Evolutionary conservation across 257 asterid species (phyloP).

Genomic region (Solanum gandarillasii): DNA sequence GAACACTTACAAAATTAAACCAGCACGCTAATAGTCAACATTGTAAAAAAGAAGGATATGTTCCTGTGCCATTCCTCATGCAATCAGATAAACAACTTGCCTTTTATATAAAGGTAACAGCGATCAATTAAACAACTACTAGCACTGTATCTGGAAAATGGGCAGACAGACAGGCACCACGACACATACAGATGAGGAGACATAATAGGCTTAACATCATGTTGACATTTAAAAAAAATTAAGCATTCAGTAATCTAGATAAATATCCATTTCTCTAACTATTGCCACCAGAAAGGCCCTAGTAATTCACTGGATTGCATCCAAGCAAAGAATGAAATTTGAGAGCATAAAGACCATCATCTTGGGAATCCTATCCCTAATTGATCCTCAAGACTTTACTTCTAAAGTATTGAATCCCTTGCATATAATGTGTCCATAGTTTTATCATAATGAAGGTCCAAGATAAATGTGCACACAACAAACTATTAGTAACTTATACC

Average conservation of each 20-base stretch:
- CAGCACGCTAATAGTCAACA: neutral
- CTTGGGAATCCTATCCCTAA: neutral
- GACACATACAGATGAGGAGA: neutral
- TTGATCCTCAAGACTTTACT: neutral
- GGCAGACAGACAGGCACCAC: neutral
- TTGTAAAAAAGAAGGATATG: neutral
- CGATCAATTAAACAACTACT: neutral
- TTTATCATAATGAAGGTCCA: neutral
- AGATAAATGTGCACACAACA: neutral
- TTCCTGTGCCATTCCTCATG: neutral
- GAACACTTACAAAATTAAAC: neutral
- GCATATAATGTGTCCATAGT: neutral
- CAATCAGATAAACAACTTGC: neutral
- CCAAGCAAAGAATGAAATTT: neutral
- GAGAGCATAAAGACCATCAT: neutral
- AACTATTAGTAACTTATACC: neutral
- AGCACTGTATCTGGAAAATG: neutral
- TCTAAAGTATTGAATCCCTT: neutral
- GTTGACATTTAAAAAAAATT: neutral
- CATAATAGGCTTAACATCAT: neutral
- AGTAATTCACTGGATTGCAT: neutral
- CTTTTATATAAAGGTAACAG: neutral
- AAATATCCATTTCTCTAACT: neutral
- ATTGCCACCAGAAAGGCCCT: neutral
- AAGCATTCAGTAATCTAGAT: neutral